Evolutionary conservation across 345 rosid species (phyloP).

Genomic region (Ceriops decandra): DNA sequence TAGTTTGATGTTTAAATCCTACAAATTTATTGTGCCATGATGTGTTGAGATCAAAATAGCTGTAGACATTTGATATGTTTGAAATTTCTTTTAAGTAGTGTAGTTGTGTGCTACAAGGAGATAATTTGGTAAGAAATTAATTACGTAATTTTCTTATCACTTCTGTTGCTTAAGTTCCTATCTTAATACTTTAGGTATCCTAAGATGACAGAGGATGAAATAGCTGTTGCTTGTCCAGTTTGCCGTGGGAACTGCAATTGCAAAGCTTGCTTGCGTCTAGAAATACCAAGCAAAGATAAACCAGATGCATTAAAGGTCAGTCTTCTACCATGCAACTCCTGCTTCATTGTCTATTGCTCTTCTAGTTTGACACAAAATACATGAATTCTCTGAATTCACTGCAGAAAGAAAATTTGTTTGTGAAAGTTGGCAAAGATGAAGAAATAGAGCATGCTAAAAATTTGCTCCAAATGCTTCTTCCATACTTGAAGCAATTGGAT

Average conservation of each 20-base stretch:
- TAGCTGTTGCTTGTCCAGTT: constrained; percentile 47
- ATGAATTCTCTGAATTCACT: constrained; percentile 8
- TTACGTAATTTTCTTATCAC: no score
- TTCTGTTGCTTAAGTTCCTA: background rate
- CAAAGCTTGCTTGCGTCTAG: constrained; percentile 54
- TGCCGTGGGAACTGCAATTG: constrained; percentile 59
- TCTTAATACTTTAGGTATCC: constrained; percentile 45
- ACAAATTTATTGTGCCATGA: no score
- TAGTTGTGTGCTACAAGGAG: background rate
- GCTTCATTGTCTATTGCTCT: background rate
- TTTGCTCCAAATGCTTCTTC: constrained; percentile 40
- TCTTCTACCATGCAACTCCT: background rate
- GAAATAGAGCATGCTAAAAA: constrained; percentile 23
- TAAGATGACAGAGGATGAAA: constrained; percentile 29
- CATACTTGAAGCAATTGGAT: constrained; percentile 41
- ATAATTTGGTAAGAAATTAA: background rate
- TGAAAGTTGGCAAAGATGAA: constrained; percentile 19
- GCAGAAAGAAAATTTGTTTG: constrained; percentile 5
- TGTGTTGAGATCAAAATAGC: background rate
- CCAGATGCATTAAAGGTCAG: background rate
- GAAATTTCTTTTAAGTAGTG: background rate
- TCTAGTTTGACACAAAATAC: background rate
- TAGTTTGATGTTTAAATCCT: no score
- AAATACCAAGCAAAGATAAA: no score
- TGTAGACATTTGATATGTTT: background rate